These are phyloP conservation scores for Garcia nutans DNA, from an alignment of 345 rosid species.

Conservation along the genomic window DNA sequence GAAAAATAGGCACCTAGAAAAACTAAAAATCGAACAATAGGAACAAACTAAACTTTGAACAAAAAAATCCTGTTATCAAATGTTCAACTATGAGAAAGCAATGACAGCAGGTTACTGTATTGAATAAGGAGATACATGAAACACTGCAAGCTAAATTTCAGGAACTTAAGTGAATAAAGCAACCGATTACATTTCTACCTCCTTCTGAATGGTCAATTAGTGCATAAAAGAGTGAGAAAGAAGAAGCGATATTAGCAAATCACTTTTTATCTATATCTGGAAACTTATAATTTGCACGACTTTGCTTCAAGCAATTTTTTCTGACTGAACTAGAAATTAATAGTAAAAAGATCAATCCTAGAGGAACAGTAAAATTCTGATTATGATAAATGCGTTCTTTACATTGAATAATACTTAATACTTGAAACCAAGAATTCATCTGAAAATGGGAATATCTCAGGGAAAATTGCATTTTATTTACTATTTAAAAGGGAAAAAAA, in stretches of 20 bases:
- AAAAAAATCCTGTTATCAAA: not conserved
- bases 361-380: not conserved
- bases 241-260: not conserved
- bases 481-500: not conserved
- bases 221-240: not conserved
- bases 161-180: not conserved
- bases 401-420: no score
- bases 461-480: not conserved
- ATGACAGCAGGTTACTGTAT: not conserved
- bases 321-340: not conserved
- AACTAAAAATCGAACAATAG: not conserved
- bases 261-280: no score
- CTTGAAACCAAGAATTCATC: not conserved
- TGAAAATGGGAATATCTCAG: not conserved
- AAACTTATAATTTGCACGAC: not conserved
- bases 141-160: not conserved
- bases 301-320: not conserved
- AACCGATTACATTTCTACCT: not conserved
- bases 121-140: not conserved
- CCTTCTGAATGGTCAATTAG: not conserved
- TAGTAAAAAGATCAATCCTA: not conserved
- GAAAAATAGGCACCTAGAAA: conserved; percentile 4
- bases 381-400: not conserved
- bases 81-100: not conserved
- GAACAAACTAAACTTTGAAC: not conserved